These are phyloP conservation scores for Yarrowia galli DNA, from an alignment of 1,139 yeast species.

Conservation along the genomic window DNA sequence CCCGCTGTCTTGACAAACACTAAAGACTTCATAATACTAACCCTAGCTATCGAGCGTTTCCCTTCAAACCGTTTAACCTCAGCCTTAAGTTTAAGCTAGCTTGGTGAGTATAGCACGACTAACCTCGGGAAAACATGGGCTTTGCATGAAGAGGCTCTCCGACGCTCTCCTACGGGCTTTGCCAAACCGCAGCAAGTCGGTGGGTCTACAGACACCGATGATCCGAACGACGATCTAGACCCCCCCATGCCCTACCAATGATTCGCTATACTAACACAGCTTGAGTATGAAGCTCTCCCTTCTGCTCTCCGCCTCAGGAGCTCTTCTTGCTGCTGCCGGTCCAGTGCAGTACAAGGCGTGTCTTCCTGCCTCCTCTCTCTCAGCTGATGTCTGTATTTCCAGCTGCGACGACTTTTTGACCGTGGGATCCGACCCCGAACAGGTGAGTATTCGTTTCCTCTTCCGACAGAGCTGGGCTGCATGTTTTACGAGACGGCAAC, in stretches of 20 bases:
- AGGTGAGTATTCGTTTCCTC: constrained; percentile 20
- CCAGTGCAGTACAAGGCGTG: constrained; percentile 24
- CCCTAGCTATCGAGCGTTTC: constrained; percentile 32
- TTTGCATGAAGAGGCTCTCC: not conserved
- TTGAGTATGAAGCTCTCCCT: constrained; percentile 31
- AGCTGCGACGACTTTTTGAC: constrained; percentile 14
- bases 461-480: constrained; percentile 12
- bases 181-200: not conserved
- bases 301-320: constrained; percentile 30
- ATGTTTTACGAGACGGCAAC: constrained; percentile 13
- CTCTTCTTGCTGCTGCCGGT: constrained; percentile 21
- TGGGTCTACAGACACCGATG: too few relatives aligned
- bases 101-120: constrained; percentile 14
- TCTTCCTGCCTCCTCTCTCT: constrained; percentile 15
- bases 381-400: constrained; percentile 11
- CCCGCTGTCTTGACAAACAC: constrained; percentile 14
- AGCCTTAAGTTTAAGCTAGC: constrained; percentile 24
- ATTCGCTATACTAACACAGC: constrained; percentile 2
- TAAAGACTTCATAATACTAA: constrained; percentile 10
- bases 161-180: not conserved
- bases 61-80: constrained; percentile 21
- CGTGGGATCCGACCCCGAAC: constrained; percentile 20
- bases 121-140: not conserved
- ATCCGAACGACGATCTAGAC: too few relatives aligned
- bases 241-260: too few relatives aligned